These are phyloP conservation scores for Salix caprea DNA, from an alignment of 345 rosid genomes.

Conservation along the genomic window DNA sequence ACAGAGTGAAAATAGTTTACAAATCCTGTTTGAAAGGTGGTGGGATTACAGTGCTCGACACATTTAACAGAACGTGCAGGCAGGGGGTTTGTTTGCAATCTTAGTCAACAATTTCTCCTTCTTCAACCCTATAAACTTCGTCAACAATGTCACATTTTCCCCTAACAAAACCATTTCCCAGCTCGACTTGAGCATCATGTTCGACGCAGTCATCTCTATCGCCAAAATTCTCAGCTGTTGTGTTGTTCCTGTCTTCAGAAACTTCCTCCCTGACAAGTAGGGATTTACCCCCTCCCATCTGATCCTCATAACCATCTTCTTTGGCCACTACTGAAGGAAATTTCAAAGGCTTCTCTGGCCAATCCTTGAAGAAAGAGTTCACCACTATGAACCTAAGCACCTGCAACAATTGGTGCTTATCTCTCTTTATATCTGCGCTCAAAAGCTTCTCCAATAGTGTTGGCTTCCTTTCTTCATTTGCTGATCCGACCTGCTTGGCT, in stretches of 20 bases:
- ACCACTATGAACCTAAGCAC: constrained; percentile 63
- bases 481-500: constrained; percentile 25
- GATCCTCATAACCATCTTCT: constrained; percentile 43
- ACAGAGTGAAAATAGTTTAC: neutral
- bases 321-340: constrained; percentile 49
- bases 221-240: constrained; percentile 1
- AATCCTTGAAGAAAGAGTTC: constrained; percentile 64
- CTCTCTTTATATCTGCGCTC: constrained; percentile 60
- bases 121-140: constrained; percentile 17
- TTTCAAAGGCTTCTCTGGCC: constrained; percentile 56
- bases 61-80: neutral
- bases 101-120: constrained; percentile 62
- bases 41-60: neutral
- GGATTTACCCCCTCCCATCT: constrained; percentile 23
- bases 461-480: constrained; percentile 35
- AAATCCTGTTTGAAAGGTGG: neutral
- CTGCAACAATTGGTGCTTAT: constrained; percentile 59
- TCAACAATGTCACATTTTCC: constrained; percentile 3
- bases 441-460: constrained; percentile 83
- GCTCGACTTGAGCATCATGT: neutral
- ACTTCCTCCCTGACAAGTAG: constrained; percentile 9
- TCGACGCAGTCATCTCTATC: neutral
- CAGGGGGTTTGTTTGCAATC: neutral
- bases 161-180: neutral
- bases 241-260: constrained; percentile 14